Base-by-base conservation (phyloP, 2,329 filamentous ascomycete species). In the Beauveria brongniartii region DNA sequence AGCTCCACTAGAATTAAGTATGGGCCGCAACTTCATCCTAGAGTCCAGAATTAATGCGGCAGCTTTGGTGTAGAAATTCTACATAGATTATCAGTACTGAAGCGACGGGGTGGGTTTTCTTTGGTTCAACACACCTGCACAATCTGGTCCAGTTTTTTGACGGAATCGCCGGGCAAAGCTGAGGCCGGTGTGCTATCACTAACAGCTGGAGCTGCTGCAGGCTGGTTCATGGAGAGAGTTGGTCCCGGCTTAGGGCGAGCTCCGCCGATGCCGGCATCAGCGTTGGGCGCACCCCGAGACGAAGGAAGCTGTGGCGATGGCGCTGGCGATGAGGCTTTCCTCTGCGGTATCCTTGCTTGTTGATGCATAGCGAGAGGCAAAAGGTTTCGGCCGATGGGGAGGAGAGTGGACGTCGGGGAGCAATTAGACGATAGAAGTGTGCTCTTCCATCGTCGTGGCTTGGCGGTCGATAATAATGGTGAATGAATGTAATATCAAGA, bases 31-130 rank as follows among this genome's bases (percentile, higher is more conserved):
- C 59, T 86, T 84, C 64, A 92, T 86, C 66, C 93, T 84, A 10
- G 92, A 89, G 65, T 92, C 89, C 41, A 96, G 78, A 59, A 97
- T 87, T 55, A 94, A 83, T 56, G 94, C 83, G 44, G 92, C 91
- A 41, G 90, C 88, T 78, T 97, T 97, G 66, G 86, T 87, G 72
- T 92, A 90, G 74, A 96, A 94, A 72, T 97, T 96, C 92, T 97
- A 62, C 9, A 14, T 30, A 43, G 1, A 16, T n/a, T 50, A 59
- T 46, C 7, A 54, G 61, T 18, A 43, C n/a, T 48, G 12, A 34
- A 41, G 10, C 8, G 12, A n/a, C 16, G 26, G n/a, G n/a, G 4
- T 12, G 5, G 30, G 8, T 14, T 34, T 44, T 46, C 16, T 14
- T 41, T 41, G 14, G 34, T 51, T 22, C 37, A 30, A 65, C 69